Evolutionary conservation across 805 yeast genomes (phyloP), one percentile per base, ranked within the genome.

Genomic region (Wickerhamiella nectarea): DNA sequence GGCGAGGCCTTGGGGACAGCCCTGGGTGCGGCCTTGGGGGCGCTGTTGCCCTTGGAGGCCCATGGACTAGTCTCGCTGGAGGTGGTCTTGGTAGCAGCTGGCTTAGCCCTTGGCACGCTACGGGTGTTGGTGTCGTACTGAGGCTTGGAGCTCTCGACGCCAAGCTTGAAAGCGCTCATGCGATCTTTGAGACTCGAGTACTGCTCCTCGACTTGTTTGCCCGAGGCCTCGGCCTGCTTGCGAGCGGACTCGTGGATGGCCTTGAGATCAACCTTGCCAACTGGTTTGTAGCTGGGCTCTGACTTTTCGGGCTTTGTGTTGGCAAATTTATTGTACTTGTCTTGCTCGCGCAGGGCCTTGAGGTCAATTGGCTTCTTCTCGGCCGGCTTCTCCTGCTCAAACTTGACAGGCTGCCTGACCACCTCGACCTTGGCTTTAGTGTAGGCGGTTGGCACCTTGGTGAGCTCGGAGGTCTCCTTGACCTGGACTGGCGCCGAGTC

Each of bases 1-100:
- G n/a, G n/a, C n/a, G n/a, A n/a, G n/a, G 77, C 81, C 56, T 77
- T 78, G 28, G 85, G 85, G 50, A 78, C 61, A 8, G 31, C 31
- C 15, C n/a, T 28, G 15, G 31, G 31, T 12, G 31, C 31, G 4
- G 31, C 14, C 15, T 28, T 28, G 15, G 31, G 31, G 6, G 15
- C 15, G 15, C 15, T 12, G 15, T 14, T 12, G 17, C 33, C 22
- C 34, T 34, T 40, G 25, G 43, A 3, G 38, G 43, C 38, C 43
- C 43, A 39, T 19, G 43, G 43, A 14, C 38, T 34, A 6, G 47
- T 46, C 14, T 48, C 50, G 21, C 50, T 53, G 18, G 54, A 52
- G 20, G 52, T 53, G 15, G 49, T 48, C 4, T 25, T 46, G 20
- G 36, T 36, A 15, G 41, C 25, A 31, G 11, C 37, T 10, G 28